A percentile compares a stretch with the other conserved stretches of the same genome.
These are phyloP conservation scores for Pseudotulostoma volvatum DNA, from an alignment of 495 filamentous ascomycete genomes.

Conservation along the genomic window DNA sequence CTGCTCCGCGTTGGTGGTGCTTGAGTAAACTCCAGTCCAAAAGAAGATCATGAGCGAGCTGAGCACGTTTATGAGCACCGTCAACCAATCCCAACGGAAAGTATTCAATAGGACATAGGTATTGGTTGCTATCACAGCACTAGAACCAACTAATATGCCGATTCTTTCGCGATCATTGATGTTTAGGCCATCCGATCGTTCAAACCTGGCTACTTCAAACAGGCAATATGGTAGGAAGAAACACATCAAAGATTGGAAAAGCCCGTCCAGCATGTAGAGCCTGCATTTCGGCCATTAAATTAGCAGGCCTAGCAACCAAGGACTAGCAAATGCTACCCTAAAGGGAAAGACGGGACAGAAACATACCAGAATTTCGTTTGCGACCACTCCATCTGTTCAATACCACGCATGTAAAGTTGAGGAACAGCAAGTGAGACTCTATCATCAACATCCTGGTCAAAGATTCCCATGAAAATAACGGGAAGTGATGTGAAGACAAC, in stretches of 20 bases:
- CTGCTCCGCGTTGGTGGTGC: constrained; percentile 41
- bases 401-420: constrained; percentile 88
- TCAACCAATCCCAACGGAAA: constrained; percentile 95
- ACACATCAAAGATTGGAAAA: constrained; percentile 83
- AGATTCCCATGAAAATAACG: constrained; percentile 88
- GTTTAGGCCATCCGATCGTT: constrained; percentile 48
- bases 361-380: constrained; percentile 88
- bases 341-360: constrained; percentile 14
- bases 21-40: constrained; percentile 89
- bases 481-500: constrained; percentile 93
- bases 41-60: constrained; percentile 83
- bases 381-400: constrained; percentile 95
- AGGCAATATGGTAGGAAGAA: constrained; percentile 86
- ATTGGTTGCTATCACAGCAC: constrained; percentile 70
- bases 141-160: constrained; percentile 65
- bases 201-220: constrained; percentile 49
- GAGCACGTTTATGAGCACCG: constrained; percentile 58
- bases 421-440: constrained; percentile 87
- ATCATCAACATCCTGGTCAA: constrained; percentile 95
- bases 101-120: constrained; percentile 89
- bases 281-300: constrained; percentile 21
- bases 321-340: background rate
- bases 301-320: too few relatives aligned
- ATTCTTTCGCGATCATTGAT: constrained; percentile 64
- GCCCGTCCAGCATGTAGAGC: constrained; percentile 88